These are phyloP conservation scores for Cadophora malorum DNA, from an alignment of 2,329 filamentous ascomycete species.

Conservation along the genomic window DNA sequence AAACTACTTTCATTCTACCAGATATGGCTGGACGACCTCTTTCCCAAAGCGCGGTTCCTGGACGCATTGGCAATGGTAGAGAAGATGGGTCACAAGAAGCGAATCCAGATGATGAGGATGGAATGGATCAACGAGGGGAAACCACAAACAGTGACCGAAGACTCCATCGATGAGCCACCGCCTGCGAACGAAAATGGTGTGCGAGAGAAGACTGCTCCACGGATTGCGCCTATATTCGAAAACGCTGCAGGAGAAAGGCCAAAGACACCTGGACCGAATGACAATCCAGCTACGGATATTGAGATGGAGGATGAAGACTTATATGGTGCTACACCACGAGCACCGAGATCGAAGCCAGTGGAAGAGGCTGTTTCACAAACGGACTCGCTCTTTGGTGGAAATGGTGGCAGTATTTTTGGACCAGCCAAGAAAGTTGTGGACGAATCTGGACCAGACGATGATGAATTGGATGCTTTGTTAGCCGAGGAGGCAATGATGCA, in stretches of 20 bases:
- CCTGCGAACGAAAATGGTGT: slow-evolving; percentile 41
- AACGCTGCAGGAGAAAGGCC: slow-evolving; percentile 37
- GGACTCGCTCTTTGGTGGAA: slow-evolving; percentile 37
- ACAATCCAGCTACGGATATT: slow-evolving; percentile 47
- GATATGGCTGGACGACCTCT: slow-evolving; percentile 95
- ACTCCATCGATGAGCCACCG: slow-evolving; percentile 40
- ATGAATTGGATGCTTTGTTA: slow-evolving; percentile 42
- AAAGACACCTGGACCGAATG: slow-evolving; percentile 47
- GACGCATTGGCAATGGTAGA: slow-evolving; percentile 92
- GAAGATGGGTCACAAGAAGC: slow-evolving; percentile 86
- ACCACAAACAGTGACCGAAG: slow-evolving; percentile 51
- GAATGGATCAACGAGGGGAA: slow-evolving; percentile 85
- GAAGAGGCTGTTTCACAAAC: slow-evolving; percentile 34
- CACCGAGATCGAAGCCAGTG: slow-evolving; percentile 33
- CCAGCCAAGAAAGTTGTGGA: slow-evolving; percentile 34
- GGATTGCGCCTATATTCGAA: slow-evolving; percentile 50
- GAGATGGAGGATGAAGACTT: slow-evolving; percentile 46
- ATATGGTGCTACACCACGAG: slow-evolving; percentile 59
- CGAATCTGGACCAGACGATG: slow-evolving; percentile 40
- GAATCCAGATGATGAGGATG: slow-evolving; percentile 74
- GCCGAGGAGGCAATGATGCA: slow-evolving; percentile 40
- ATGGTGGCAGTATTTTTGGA: slow-evolving; percentile 39
- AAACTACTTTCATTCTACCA: slow-evolving; percentile 90
- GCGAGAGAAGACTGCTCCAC: slow-evolving; percentile 42
- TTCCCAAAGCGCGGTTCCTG: slow-evolving; percentile 90